Base-by-base conservation (phyloP, 2,329 filamentous ascomycete species). In the Aspergillus pseudoviridinutans region DNA sequence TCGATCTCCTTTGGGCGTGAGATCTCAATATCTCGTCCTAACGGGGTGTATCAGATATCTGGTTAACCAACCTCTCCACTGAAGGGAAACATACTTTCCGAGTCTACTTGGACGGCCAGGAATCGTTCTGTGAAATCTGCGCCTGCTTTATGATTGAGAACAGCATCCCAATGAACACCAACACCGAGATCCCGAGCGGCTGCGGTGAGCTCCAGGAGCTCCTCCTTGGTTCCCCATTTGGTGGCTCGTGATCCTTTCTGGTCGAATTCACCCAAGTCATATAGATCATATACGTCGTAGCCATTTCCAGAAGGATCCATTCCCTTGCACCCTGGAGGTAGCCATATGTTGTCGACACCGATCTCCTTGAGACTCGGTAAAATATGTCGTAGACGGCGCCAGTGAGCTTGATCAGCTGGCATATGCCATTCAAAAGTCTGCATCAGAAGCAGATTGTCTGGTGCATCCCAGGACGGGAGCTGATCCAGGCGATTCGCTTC, bases 391-490 rank as follows among this genome's bases (percentile, higher is more conserved):
- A 89, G 79, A 8, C 86, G 82, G 38, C 77, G 73, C 82, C 84
- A 90, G 71, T 90, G 87, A 50, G 78, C 74, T 53, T 81, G 72
- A 61, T 87, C 82, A 47, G 81, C 80, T 2, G 86, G 85, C 4
- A 85, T 79, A 67, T 90, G 86, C 88, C 88, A 91, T 75, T 91
- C 88, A 68, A 89, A 90, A 12, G 79, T 84, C 71, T 90, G 87
- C 63, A 90, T 81, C 74, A 90, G 83, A 53, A 84, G 82, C 17
- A 57, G 49, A 50, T 75, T 75, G 49, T 74, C 69, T 9, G 68
- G 63, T 4, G 66, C 63, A 50, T 64, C 59, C 71, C 71, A 74
- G 60, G 71, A 71, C 38, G 65, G 58, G 9, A 63, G 53, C 38
- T 70, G 59, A 53, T 70, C 65, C n/a, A 66, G 59, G 41, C 63